A percentile compares a stretch with the other conserved stretches of the same genome.
Conservation (phyloP, 1,284 basidiomycete genomes). For the Ustilago hordei region DNA sequence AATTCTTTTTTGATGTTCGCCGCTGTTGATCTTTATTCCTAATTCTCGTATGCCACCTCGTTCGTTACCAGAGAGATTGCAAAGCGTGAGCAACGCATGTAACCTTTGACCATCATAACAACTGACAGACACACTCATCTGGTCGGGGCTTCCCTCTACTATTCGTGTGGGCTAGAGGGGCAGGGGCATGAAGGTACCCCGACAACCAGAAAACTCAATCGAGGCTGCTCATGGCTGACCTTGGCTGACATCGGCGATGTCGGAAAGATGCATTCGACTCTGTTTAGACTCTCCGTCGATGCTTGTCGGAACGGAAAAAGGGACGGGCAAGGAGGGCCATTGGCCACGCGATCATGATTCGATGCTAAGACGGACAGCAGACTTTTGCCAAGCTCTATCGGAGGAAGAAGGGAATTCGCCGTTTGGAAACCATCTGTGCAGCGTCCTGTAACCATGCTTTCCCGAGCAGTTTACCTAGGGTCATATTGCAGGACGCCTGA, state of each 20-base stretch:
- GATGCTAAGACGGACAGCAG: not conserved
- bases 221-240: not conserved
- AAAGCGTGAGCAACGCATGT: no score
- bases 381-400: constrained; percentile 2
- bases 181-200: no score
- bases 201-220: no score
- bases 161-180: no score
- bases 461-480: not conserved
- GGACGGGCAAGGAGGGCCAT: not conserved
- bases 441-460: constrained; percentile 19
- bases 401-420: constrained; percentile 2
- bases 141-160: no score
- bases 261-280: not conserved
- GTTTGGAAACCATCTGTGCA: constrained; percentile 6
- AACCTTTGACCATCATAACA: no score
- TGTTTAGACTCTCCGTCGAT: not conserved
- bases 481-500: not conserved
- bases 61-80: not conserved
- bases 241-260: not conserved
- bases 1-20: not conserved
- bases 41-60: not conserved
- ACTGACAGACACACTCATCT: no score
- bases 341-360: constrained; percentile 3
- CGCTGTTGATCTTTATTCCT: not conserved
- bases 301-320: constrained; percentile 3